Evolutionary conservation across 805 yeast species (phyloP).

Genomic region (Lipomyces sp.): DNA sequence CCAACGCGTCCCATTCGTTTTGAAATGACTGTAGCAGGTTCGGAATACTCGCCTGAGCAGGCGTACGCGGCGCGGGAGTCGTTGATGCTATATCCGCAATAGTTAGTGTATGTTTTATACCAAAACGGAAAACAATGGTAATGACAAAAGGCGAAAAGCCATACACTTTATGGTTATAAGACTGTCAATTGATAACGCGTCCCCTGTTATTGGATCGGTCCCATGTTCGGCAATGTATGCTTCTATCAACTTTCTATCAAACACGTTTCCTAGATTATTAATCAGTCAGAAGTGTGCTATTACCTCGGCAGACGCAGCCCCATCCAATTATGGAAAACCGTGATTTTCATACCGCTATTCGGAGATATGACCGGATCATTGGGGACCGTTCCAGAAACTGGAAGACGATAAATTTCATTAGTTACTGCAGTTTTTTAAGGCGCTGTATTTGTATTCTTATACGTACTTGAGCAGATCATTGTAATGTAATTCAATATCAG

Average conservation of each 20-base stretch:
- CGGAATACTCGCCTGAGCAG: conserved; percentile 73
- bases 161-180: conserved; percentile 52
- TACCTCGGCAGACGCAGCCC: background rate
- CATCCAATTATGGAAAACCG: too few relatives aligned
- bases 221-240: conserved; percentile 67
- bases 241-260: conserved; percentile 65
- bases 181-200: conserved; percentile 62
- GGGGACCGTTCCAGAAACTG: conserved; percentile 32
- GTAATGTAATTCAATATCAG: background rate
- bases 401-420: background rate
- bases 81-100: background rate
- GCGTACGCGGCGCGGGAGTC: conserved; percentile 47
- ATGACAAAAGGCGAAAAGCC: background rate
- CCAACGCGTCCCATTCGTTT: conserved; percentile 87
- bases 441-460: background rate
- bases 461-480: conserved; percentile 9
- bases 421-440: background rate
- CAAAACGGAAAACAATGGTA: background rate
- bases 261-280: conserved; percentile 62
- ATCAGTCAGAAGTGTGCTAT: background rate
- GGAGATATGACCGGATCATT: conserved; percentile 31
- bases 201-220: conserved; percentile 76
- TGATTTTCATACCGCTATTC: conserved; percentile 31
- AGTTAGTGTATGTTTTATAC: background rate
- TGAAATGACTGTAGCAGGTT: conserved; percentile 74